phyloP scores from a whole-genome alignment of 163 green algal genomes.

The Coccomyxa subellipsoidea region DNA sequence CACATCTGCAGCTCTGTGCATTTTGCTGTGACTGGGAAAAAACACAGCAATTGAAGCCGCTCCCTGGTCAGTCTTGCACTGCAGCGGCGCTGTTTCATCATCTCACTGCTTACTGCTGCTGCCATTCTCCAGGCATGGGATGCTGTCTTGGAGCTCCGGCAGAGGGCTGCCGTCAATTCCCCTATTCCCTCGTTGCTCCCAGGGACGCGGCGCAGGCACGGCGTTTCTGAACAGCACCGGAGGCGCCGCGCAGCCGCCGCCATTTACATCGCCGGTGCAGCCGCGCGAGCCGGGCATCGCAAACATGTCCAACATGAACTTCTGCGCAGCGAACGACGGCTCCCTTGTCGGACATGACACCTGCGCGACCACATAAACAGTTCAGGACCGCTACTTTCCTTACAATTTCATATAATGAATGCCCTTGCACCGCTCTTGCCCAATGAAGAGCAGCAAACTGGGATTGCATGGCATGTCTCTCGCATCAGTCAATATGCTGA shows the following conservation, averaged over 20 bases:
- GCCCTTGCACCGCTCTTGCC: background rate
- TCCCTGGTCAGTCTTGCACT: too few relatives aligned
- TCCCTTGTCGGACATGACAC: background rate
- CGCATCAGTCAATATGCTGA: background rate
- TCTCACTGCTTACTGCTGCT: background rate
- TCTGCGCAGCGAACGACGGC: conserved; percentile 1
- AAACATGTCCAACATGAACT: conserved; percentile 19
- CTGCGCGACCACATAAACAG: background rate
- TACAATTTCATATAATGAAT: too few relatives aligned
- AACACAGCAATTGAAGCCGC: too few relatives aligned
- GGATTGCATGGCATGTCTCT: too few relatives aligned
- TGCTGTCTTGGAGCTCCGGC: background rate
- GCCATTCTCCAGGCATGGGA: background rate
- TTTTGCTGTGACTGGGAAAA: too few relatives aligned
- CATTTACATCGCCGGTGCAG: background rate
- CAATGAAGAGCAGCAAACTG: background rate
- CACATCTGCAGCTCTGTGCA: too few relatives aligned
- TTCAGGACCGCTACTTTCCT: background rate
- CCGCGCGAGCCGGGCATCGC: background rate
- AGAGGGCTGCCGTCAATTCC: background rate
- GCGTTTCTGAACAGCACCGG: conserved; percentile 1
- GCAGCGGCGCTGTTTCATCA: too few relatives aligned
- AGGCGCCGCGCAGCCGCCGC: background rate
- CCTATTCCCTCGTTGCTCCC: background rate
- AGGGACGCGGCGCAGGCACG: background rate